Conservation (phyloP, 306 rosid genomes). For the Spatholobus suberectus region DNA sequence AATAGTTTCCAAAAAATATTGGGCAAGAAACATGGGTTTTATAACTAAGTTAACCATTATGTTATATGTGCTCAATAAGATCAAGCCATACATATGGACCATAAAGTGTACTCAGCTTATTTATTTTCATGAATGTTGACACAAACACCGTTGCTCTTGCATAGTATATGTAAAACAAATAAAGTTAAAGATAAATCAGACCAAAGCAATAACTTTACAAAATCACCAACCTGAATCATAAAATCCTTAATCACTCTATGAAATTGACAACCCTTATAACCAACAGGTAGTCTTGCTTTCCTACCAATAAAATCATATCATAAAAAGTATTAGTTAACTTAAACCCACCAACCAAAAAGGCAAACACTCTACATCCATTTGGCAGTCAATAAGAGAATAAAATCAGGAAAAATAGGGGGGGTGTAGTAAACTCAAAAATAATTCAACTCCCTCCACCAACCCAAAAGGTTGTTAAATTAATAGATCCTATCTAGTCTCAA, state of each 20-base stretch:
- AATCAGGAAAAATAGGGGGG: neutral
- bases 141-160: conserved; percentile 17
- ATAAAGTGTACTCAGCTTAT: neutral
- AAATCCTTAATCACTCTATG: conserved; percentile 98
- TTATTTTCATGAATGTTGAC: neutral
- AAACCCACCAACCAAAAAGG: neutral
- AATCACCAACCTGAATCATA: conserved; percentile 98
- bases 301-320: conserved; percentile 50
- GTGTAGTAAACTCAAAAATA: too few relatives aligned
- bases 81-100: conserved; percentile 7
- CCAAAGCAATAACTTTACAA: conserved; percentile 63
- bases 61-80: neutral
- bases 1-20: neutral
- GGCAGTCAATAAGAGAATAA: neutral
- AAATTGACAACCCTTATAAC: conserved; percentile 93
- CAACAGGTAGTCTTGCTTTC: conserved; percentile 94
- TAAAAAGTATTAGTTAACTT: conserved; percentile 4
- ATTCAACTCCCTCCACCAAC: too few relatives aligned
- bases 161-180: conserved; percentile 7
- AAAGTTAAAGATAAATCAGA: neutral
- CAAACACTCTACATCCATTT: neutral
- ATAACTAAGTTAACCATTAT: conserved; percentile 1
- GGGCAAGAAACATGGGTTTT: neutral
- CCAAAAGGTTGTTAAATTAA: too few relatives aligned
- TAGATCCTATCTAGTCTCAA: too few relatives aligned